Base-by-base conservation (phyloP, 2,329 filamentous ascomycete species). In the Neofusicoccum sp. region DNA sequence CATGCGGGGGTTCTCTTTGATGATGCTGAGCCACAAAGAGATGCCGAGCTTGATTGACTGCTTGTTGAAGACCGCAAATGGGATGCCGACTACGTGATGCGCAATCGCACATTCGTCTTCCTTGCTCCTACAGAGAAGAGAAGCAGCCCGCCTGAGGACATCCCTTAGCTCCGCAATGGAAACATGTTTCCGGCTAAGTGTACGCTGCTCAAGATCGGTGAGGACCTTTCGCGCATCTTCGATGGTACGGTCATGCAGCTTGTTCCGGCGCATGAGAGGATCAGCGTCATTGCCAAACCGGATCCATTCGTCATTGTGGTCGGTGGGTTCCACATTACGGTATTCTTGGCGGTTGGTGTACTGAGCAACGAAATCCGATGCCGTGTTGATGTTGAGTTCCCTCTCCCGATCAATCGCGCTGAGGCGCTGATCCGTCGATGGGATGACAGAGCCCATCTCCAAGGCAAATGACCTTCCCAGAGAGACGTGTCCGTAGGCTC, bases 271-370 rank as follows among this genome's bases (percentile, higher is more conserved):
- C 45, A 62, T 59, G 14, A 64, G 45, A 43, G 61, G 63, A 6
- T 67, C 62, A 5, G 48, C 28, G 83, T 81, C 56, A n/a, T 67
- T 65, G 9, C 69, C 48, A 80, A 86, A 70, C 83, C 86, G 67
- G 79, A 89, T 76, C 78, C 89, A 84, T 69, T 89, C 86, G 62
- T 83, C 80, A 62, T 88, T 86, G 63, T 87, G 85, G 62, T 89
- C 87, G 1, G 88, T 78, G 2, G 86, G 84, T 71, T 96, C 91
- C 9, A 91, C 86, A 70, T 93, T 93, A 61, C 93, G 87, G 74
- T 99, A 99, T 70, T 96, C 93, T 72, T 99, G 96, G 38, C 95
- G 89, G 28, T 92, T 96, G 3, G 93, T 98, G 73, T 99, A 99
- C 71, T 99, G 93, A 1, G 95, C 92, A 70, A 99, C 86, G 68